These are phyloP conservation scores for Jamesozyma rosinii DNA, from an alignment of 805 yeast species.

Conservation along the genomic window DNA sequence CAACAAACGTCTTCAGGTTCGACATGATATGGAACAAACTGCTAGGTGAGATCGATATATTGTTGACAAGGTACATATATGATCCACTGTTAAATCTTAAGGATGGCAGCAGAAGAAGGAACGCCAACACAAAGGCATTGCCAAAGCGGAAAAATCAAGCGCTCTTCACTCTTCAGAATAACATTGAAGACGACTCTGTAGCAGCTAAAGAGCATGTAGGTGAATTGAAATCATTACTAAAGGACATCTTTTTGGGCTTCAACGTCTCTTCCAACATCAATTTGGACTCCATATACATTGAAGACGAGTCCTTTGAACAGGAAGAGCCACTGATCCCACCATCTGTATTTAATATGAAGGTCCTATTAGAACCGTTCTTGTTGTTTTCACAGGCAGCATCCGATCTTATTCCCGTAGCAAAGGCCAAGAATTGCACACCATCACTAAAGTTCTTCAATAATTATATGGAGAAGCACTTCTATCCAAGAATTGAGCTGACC, in stretches of 20 bases:
- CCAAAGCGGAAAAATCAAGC: conserved; percentile 12
- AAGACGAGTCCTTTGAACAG: conserved; percentile 48
- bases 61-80: conserved; percentile 19
- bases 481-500: conserved; percentile 53
- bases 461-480: conserved; percentile 56
- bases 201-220: conserved; percentile 30
- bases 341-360: conserved; percentile 69
- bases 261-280: conserved; percentile 31
- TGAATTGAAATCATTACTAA: conserved; percentile 39
- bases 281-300: conserved; percentile 41
- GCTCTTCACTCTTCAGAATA: conserved; percentile 22
- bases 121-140: conserved; percentile 5
- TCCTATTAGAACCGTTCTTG: conserved; percentile 64
- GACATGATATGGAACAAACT: conserved; percentile 38
- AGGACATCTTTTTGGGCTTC: conserved; percentile 67
- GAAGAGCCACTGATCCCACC: conserved; percentile 61
- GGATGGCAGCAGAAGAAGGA: conserved; percentile 3
- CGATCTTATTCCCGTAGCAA: conserved; percentile 30
- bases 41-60: conserved; percentile 25
- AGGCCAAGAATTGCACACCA: conserved; percentile 15
- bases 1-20: conserved; percentile 27
- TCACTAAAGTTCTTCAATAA: conserved; percentile 45
- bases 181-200: conserved; percentile 18
- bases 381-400: conserved; percentile 55
- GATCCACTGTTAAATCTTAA: conserved; percentile 9